Base-by-base conservation (phyloP, 1,284 basidiomycete genomes). In the Cerioporus squamosus region DNA sequence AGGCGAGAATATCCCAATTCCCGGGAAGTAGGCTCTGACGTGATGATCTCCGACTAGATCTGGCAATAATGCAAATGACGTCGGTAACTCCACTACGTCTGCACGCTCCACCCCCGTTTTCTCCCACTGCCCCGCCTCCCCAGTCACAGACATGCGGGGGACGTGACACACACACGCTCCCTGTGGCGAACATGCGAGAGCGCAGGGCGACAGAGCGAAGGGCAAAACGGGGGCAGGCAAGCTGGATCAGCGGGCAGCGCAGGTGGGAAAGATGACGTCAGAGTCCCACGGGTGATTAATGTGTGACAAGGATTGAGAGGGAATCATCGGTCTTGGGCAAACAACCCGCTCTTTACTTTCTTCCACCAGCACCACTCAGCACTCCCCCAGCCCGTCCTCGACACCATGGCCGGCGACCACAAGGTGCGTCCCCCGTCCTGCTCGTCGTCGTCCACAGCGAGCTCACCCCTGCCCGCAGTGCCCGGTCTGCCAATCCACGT, bases 401-500 rank as follows among this genome's bases (percentile, higher is more conserved):
- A 18, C 49, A 57, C 52, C 60, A 76, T 76, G 75, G 75, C 74
- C 59, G 75, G 75, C 54, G 75, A 76, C 66, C 75, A 76, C 74
- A 76, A 76, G 63, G 71, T 72, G 45, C 38, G 68, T 61, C 53
- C 55, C 57, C 46, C 46, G 61, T 51, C 55, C 47, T 59, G 54
- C 36, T 38, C 54, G 42, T 56, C 53, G 39, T 24, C 47, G 46
- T 48, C 46, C 33, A 43, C 24, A 23, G 44, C 52, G 53, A 33
- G 40, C 62, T 61, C 59, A 59, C 52, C 56, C 15, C 46, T 53
- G 23, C 31, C 51, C 48, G 18, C 68, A 72, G 66, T 92, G 90
- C 72, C 85, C 89, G 18, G 90, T 95, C 20, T 95, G 93, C 73
- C 85, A 90, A 63, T 91, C 93, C 0, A 94, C 92, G 0, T 95